Percentiles rank a stretch among this genome's conserved stretches.
phyloP scores from a whole-genome alignment of 1,284 basidiomycete species.

The Tilletia caries region DNA sequence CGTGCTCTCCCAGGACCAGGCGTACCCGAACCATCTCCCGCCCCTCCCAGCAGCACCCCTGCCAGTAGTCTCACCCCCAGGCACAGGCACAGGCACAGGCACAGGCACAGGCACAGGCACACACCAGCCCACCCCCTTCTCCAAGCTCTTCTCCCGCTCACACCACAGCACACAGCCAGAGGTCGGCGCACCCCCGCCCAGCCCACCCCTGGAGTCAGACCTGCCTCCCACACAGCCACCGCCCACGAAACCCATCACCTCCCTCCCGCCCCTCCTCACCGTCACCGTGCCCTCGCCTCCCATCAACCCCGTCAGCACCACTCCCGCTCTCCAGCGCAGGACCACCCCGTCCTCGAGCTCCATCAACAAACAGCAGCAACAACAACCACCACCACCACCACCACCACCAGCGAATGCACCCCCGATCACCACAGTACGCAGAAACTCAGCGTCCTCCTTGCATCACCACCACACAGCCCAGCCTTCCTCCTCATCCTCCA shows the following conservation, averaged over 20 bases:
- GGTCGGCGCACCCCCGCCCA: constrained; percentile 2
- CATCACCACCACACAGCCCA: not conserved
- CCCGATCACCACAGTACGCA: not conserved
- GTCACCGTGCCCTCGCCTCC: constrained; percentile 9
- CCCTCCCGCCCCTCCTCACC: not conserved
- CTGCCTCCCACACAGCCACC: not conserved
- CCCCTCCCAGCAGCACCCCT: too few relatives aligned
- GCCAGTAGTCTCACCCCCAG: not conserved
- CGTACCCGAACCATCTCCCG: constrained; percentile 10
- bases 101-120: not conserved
- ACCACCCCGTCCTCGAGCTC: not conserved
- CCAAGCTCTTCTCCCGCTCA: not conserved
- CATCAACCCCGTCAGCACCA: not conserved
- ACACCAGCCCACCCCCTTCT: not conserved
- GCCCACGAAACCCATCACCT: not conserved
- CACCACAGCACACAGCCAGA: not conserved
- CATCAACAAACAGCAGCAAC: too few relatives aligned
- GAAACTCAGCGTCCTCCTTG: not conserved
- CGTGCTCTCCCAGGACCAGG: constrained; percentile 2
- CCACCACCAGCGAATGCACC: not conserved
- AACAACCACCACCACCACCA: not conserved
- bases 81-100: not conserved
- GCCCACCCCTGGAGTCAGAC: constrained; percentile 7
- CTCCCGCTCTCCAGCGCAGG: not conserved
- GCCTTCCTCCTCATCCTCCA: not conserved